A percentile compares a stretch with the other conserved stretches of the same genome.
These are phyloP conservation scores for Moesziomyces sp. DNA, from an alignment of 1,284 basidiomycete genomes.

Conservation along the genomic window DNA sequence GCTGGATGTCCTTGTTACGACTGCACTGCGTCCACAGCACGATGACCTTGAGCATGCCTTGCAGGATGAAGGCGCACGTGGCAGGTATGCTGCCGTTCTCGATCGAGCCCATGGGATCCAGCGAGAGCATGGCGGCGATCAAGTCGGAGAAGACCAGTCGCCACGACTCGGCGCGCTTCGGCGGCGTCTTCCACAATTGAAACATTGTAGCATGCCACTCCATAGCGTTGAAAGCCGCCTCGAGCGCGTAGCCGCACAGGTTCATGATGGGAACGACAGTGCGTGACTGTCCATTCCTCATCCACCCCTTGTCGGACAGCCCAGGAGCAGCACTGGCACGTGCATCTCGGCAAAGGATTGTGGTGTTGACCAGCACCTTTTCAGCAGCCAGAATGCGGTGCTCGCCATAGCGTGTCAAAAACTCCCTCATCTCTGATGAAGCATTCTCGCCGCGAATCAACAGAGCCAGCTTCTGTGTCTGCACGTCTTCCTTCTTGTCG, in stretches of 20 bases:
- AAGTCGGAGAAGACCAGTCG: constrained; percentile 31
- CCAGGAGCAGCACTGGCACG: not conserved
- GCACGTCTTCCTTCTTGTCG: constrained; percentile 33
- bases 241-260: constrained; percentile 34
- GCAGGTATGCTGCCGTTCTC: constrained; percentile 41
- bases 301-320: constrained; percentile 6
- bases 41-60: constrained; percentile 43
- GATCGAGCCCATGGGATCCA: constrained; percentile 33
- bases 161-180: constrained; percentile 37
- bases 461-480: constrained; percentile 13
- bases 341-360: constrained; percentile 19
- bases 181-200: constrained; percentile 40
- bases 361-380: constrained; percentile 31
- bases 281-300: constrained; percentile 29
- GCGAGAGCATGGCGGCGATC: constrained; percentile 15
- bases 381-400: constrained; percentile 33
- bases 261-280: constrained; percentile 27
- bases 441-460: constrained; percentile 33
- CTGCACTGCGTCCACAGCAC: constrained; percentile 34
- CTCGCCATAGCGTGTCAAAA: constrained; percentile 26
- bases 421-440: constrained; percentile 18
- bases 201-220: constrained; percentile 48
- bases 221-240: constrained; percentile 43
- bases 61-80: constrained; percentile 37
- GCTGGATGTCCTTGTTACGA: constrained; percentile 28